Evolutionary conservation across 441 rosid species (phyloP).

Genomic region (Biscutella auriculata): DNA sequence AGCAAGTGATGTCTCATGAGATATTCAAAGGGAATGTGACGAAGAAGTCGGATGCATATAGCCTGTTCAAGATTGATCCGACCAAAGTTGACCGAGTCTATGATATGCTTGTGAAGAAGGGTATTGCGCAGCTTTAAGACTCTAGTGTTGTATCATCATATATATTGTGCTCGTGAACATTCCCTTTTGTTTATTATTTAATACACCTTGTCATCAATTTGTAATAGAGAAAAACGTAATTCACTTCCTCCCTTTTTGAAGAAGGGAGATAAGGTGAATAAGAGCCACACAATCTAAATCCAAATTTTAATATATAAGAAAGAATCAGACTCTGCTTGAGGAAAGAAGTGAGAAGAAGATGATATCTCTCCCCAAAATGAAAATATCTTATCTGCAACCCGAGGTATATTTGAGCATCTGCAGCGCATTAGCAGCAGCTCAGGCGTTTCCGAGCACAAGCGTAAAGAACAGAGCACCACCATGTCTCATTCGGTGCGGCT

Average conservation of each 20-base stretch:
- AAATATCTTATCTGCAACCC: conserved; percentile 16
- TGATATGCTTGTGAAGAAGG: conserved; percentile 86
- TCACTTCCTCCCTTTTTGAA: not conserved
- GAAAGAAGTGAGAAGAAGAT: not conserved
- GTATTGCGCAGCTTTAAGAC: conserved; percentile 59
- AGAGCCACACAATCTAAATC: conserved; percentile 19
- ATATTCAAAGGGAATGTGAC: conserved; percentile 62
- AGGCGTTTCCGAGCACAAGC: conserved; percentile 12
- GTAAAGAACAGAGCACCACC: conserved; percentile 2
- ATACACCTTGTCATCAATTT: conserved; percentile 7
- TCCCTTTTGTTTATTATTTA: conserved; percentile 2
- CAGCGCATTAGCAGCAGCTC: conserved; percentile 6
- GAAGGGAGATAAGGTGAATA: conserved; percentile 13
- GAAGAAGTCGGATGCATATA: conserved; percentile 70
- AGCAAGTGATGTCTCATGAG: conserved; percentile 61
- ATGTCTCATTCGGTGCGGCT: not conserved
- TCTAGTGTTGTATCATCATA: conserved; percentile 10
- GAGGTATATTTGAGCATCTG: conserved; percentile 1
- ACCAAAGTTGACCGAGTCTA: conserved; percentile 75
- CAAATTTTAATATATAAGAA: not conserved
- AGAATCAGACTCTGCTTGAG: not conserved
- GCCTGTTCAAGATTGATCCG: conserved; percentile 65
- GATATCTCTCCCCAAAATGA: conserved; percentile 15
- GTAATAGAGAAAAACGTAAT: conserved; percentile 8
- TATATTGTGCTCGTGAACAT: too few relatives aligned